Conservation (phyloP, 2,329 filamentous ascomycete genomes). For the Akanthomyces uredinophilus region DNA sequence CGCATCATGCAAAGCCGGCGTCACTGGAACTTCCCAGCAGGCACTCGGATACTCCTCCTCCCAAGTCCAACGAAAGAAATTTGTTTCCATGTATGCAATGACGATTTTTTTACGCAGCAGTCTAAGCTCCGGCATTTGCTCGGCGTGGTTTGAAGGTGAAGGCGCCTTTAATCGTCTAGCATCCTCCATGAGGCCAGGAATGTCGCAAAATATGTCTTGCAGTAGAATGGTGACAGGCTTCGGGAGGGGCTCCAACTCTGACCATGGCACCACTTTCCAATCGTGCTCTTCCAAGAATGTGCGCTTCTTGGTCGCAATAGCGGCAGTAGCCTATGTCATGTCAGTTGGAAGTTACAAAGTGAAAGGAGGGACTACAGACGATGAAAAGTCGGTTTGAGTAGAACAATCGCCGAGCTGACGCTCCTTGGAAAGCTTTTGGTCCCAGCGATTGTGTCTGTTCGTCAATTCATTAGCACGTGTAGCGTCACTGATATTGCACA, state of each 20-base stretch:
- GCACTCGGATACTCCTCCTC: neutral
- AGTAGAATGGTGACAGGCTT: constrained; percentile 12
- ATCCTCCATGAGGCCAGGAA: constrained; percentile 13
- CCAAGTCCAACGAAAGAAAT: neutral
- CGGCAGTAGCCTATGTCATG: constrained; percentile 7
- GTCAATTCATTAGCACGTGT: neutral
- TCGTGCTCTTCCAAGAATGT: constrained; percentile 12
- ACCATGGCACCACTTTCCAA: constrained; percentile 13
- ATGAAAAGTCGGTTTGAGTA: neutral
- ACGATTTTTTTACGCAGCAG: neutral
- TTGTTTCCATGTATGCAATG: neutral
- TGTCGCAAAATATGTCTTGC: constrained; percentile 16
- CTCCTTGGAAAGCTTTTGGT: constrained; percentile 10
- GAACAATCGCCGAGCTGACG: constrained; percentile 12
- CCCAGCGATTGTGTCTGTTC: constrained; percentile 10
- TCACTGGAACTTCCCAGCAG: neutral
- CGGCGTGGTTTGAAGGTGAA: neutral
- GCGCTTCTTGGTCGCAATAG: constrained; percentile 13
- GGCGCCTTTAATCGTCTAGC: no score
- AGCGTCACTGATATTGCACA: neutral
- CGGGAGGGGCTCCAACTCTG: neutral
- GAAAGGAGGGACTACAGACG: neutral
- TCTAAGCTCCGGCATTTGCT: neutral
- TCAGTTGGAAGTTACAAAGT: neutral
- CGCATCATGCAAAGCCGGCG: neutral